A percentile compares a stretch with the other conserved stretches of the same genome.
These are phyloP conservation scores for Tuber magnatum DNA, from an alignment of 495 filamentous ascomycete species.

Conservation along the genomic window DNA sequence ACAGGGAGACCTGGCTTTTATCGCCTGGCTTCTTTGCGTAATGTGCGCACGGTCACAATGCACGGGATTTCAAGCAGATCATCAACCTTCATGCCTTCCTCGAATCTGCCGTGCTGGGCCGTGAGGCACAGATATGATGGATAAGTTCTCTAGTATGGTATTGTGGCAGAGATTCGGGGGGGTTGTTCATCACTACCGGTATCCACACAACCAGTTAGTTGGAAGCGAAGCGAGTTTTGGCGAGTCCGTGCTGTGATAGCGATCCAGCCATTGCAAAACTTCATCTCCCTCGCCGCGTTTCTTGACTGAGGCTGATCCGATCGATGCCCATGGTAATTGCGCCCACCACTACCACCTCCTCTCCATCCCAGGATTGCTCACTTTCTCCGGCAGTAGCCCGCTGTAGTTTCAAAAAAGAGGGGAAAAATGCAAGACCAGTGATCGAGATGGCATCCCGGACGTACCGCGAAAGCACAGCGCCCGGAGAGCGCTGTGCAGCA, in stretches of 20 bases:
- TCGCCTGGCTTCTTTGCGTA: slow-evolving; percentile 18
- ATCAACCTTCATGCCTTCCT: slow-evolving; percentile 1
- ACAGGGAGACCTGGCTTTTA: neutral
- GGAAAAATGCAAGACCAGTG: neutral
- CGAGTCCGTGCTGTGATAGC: neutral
- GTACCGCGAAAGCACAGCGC: neutral
- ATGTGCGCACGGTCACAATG: slow-evolving; percentile 32
- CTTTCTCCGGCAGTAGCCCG: neutral
- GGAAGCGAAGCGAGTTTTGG: neutral
- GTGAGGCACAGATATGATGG: neutral
- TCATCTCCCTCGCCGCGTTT: neutral
- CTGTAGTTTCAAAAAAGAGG: neutral
- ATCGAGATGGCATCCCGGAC: neutral
- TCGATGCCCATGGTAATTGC: neutral
- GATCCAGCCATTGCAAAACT: neutral
- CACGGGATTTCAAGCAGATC: slow-evolving; percentile 22
- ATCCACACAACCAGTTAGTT: neutral
- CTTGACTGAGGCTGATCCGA: neutral
- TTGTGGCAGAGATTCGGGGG: neutral
- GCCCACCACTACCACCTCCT: neutral
- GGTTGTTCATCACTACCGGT: neutral
- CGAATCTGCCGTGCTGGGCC: neutral
- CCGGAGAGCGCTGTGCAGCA: neutral
- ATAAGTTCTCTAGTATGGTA: neutral
- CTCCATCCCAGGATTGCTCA: neutral